phyloP scores from a whole-genome alignment of 345 rosid species.

The Lepidium aucheri region DNA sequence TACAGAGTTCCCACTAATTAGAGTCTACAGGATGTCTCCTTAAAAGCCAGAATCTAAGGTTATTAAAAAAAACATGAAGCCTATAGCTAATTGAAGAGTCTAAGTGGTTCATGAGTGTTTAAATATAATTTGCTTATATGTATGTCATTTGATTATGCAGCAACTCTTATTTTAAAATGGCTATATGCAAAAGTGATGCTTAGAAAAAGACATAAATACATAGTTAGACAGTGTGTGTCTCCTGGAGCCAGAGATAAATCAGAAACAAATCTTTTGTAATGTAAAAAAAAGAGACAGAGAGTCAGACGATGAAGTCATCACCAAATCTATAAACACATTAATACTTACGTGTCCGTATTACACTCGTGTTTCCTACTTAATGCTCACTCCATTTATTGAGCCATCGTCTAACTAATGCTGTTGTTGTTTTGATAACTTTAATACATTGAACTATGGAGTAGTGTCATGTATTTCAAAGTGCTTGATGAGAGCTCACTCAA shows the following conservation, averaged over 20 bases:
- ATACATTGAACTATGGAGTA: not conserved
- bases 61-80: too few species aligned
- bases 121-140: too few species aligned
- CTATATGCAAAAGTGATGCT: not conserved
- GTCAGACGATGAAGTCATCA: conserved; percentile 56
- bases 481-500: conserved; percentile 6
- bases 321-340: conserved; percentile 53
- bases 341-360: conserved; percentile 60
- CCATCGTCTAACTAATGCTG: conserved; percentile 13
- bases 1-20: too few species aligned
- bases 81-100: too few species aligned
- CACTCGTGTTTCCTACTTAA: conserved; percentile 20
- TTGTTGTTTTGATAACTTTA: conserved; percentile 1
- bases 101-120: too few species aligned
- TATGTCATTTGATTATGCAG: not conserved
- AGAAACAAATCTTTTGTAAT: conserved; percentile 17
- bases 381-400: conserved; percentile 13
- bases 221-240: not conserved
- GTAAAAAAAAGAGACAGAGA: conserved; percentile 43
- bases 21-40: too few species aligned
- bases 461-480: not conserved
- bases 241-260: conserved; percentile 5
- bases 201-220: not conserved
- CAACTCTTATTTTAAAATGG: not conserved
- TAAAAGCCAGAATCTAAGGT: too few species aligned